Evolutionary conservation across 164 flowering plant genomes (phyloP).

Genomic region (Magnolia changhungtana): DNA sequence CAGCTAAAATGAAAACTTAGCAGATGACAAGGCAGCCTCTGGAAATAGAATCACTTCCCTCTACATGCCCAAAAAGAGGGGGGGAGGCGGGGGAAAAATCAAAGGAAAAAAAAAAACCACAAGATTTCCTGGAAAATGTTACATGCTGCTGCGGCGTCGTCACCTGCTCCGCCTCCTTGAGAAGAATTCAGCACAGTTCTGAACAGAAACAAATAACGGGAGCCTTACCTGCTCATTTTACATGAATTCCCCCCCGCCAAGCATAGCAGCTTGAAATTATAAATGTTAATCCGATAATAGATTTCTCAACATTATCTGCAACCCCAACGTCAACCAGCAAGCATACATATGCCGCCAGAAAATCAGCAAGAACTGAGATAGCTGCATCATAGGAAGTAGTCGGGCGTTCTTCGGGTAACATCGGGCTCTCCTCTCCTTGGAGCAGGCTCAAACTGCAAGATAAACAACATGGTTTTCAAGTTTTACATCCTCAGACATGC

Average conservation of each 20-base stretch:
- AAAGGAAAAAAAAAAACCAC: conserved; percentile 8
- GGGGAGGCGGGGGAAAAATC: not conserved
- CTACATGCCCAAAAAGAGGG: conserved; percentile 11
- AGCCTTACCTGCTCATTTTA: conserved; percentile 22
- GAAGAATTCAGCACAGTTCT: conserved; percentile 16
- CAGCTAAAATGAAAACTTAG: conserved; percentile 1
- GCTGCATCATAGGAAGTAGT: conserved; percentile 70
- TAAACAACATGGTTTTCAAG: not conserved
- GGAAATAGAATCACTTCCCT: conserved; percentile 7
- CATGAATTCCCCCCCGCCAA: conserved; percentile 23
- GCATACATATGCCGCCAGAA: conserved; percentile 20
- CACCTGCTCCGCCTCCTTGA: conserved; percentile 20
- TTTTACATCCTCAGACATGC: not conserved
- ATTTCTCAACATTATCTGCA: conserved; percentile 14
- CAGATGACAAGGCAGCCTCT: conserved; percentile 5
- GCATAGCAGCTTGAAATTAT: conserved; percentile 17
- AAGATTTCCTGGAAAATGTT: conserved; percentile 21
- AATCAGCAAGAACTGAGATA: conserved; percentile 16
- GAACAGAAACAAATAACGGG: conserved; percentile 16
- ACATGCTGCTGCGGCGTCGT: conserved; percentile 14
- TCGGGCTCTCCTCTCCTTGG: conserved; percentile 99
- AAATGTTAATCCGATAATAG: conserved; percentile 20
- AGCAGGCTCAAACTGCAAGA: conserved; percentile 90
- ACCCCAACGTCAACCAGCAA: conserved; percentile 21
- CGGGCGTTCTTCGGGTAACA: conserved; percentile 96